These are phyloP conservation scores for Monosporascus sp. DNA, from an alignment of 2,329 filamentous ascomycete genomes.

Conservation along the genomic window DNA sequence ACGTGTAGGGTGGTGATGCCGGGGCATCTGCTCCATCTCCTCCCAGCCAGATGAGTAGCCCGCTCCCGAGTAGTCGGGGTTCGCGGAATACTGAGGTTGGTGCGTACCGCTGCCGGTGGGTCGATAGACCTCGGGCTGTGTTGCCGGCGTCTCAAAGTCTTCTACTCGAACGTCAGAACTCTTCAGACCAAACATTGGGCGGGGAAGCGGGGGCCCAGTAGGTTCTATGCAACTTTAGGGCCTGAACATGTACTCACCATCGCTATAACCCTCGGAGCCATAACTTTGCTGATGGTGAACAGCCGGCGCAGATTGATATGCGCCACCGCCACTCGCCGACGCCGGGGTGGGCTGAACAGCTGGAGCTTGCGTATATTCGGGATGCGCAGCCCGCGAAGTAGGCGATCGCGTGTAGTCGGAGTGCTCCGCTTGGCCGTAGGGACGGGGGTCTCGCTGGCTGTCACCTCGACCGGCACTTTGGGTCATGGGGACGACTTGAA, in stretches of 20 bases:
- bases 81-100: slow-evolving; percentile 30
- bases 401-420: slow-evolving; percentile 23
- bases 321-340: slow-evolving; percentile 31
- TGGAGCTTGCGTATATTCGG: slow-evolving; percentile 36
- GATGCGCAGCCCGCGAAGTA: slow-evolving; percentile 22
- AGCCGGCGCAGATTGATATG: slow-evolving; percentile 35
- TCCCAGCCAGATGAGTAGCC: slow-evolving; percentile 72
- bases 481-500: slow-evolving; percentile 92
- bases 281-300: slow-evolving; percentile 44
- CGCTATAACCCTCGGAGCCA: slow-evolving; percentile 58
- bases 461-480: slow-evolving; percentile 57
- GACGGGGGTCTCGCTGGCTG: slow-evolving; percentile 35
- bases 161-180: slow-evolving; percentile 49
- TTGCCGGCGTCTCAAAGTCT: slow-evolving; percentile 51
- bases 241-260: slow-evolving; percentile 64
- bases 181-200: slow-evolving; percentile 39
- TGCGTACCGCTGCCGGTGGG: slow-evolving; percentile 23
- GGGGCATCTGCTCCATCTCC: slow-evolving; percentile 46
- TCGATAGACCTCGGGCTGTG: slow-evolving; percentile 28
- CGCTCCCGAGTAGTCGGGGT: slow-evolving; percentile 59
- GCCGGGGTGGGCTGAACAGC: slow-evolving; percentile 35
- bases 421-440: slow-evolving; percentile 28
- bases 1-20: slow-evolving; percentile 82
- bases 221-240: slow-evolving; percentile 57
- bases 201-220: slow-evolving; percentile 53